A percentile compares a stretch with the other conserved stretches of the same genome.
These are phyloP conservation scores for Aspergillus aculeatus DNA, from an alignment of 2,329 filamentous ascomycete species.

Conservation along the genomic window DNA sequence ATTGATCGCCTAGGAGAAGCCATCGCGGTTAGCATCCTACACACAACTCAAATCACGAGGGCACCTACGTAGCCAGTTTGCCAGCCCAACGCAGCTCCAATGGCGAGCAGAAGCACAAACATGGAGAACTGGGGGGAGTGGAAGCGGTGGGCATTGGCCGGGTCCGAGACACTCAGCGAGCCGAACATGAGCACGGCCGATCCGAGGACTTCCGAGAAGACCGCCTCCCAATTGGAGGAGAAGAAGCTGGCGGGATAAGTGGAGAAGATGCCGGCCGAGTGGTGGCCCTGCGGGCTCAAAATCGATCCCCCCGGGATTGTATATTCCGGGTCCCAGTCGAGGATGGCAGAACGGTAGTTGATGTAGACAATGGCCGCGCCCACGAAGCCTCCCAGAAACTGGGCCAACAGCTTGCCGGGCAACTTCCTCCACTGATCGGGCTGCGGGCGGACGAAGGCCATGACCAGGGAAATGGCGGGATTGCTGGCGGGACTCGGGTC, in stretches of 20 bases:
- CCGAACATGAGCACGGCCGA: slow-evolving; percentile 34
- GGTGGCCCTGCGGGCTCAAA: slow-evolving; percentile 27
- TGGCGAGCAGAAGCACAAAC: slow-evolving; percentile 29
- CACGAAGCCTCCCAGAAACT: slow-evolving; percentile 32
- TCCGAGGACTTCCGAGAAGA: slow-evolving; percentile 29
- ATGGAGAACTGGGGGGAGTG: slow-evolving; percentile 27
- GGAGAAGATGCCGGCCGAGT: slow-evolving; percentile 31
- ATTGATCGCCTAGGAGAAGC: slow-evolving; percentile 27
- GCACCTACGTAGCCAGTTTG: slow-evolving; percentile 35
- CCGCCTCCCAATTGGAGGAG: slow-evolving; percentile 33
- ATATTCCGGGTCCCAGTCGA: slow-evolving; percentile 32
- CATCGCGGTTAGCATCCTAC: background rate
- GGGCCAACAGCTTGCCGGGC: slow-evolving; percentile 28
- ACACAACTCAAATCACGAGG: background rate
- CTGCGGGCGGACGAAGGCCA: slow-evolving; percentile 29
- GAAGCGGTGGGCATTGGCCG: slow-evolving; percentile 25
- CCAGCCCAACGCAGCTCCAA: slow-evolving; percentile 34
- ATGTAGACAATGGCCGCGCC: slow-evolving; percentile 31
- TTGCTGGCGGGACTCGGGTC: slow-evolving; percentile 32
- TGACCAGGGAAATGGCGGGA: slow-evolving; percentile 27
- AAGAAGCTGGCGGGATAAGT: slow-evolving; percentile 28
- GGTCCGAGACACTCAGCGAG: slow-evolving; percentile 26
- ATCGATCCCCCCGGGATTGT: slow-evolving; percentile 32
- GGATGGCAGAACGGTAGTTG: slow-evolving; percentile 33
- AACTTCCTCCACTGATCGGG: slow-evolving; percentile 29